Conservation (phyloP, 2,329 filamentous ascomycete species). For the Lojkania enalia region DNA sequence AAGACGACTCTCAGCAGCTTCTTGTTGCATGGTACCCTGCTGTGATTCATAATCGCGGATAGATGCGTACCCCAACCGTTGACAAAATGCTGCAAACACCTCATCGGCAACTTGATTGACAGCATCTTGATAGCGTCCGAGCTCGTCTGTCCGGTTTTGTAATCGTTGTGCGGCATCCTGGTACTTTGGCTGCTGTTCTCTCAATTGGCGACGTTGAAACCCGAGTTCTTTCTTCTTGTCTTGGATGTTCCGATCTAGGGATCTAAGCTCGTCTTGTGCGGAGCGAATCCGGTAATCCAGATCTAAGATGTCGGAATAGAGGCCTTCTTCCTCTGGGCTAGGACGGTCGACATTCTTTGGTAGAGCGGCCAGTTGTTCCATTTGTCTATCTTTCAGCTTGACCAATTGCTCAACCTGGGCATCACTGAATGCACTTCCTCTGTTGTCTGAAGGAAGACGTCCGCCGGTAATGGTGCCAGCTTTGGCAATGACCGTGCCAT, state of each 20-base stretch:
- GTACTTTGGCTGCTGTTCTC: constrained; percentile 77
- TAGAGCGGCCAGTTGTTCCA: constrained; percentile 76
- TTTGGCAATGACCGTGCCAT: constrained; percentile 97
- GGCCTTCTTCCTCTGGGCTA: constrained; percentile 74
- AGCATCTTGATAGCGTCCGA: constrained; percentile 61
- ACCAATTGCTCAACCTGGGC: constrained; percentile 85
- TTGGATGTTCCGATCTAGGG: constrained; percentile 78
- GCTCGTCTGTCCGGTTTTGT: constrained; percentile 61
- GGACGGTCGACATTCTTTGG: constrained; percentile 73
- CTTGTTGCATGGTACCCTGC: constrained; percentile 88
- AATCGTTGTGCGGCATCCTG: constrained; percentile 71
- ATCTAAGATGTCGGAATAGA: constrained; percentile 78
- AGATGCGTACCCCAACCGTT: constrained; percentile 80
- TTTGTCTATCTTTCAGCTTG: constrained; percentile 72
- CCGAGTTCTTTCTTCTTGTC: constrained; percentile 83
- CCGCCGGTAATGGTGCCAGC: constrained; percentile 96
- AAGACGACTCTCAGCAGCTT: constrained; percentile 82
- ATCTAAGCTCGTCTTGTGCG: constrained; percentile 73
- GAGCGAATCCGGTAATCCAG: constrained; percentile 76
- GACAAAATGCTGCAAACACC: constrained; percentile 84
- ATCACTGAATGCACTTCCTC: constrained; percentile 84
- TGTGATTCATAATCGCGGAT: constrained; percentile 93
- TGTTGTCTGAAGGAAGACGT: constrained; percentile 72
- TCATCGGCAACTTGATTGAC: constrained; percentile 85
- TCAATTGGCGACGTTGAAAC: constrained; percentile 71